Evolutionary conservation across 1,139 yeast genomes (phyloP), one percentile per base, ranked within the genome.

Genomic region (Yamadazyma pseudoaaseri): DNA sequence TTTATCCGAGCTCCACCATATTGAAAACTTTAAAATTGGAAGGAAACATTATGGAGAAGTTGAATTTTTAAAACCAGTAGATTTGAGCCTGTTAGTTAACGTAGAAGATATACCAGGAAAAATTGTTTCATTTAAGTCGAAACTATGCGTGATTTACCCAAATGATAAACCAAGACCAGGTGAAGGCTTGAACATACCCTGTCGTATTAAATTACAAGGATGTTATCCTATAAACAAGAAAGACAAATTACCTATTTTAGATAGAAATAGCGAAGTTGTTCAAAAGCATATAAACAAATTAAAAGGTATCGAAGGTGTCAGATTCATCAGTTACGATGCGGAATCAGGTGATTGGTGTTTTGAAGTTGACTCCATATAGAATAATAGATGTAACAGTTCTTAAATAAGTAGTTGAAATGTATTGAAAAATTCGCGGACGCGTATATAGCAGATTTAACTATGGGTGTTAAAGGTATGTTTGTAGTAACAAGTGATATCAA

Each of bases 341-440:
- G 72, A 68, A 15, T 72, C 84, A 3, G 98, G 98, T 23, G 73
- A 81, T 25, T 90, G 96, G 95, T 72, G 76, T 1, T 90, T 90
- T 56, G 67, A 68, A 16, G 74, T 77, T 12, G 73, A 52, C 42
- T 51, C 57, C 12, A 22, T 22, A 7, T 22, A 22, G 20, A 18
- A 18, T 6, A 18, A 7, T 9, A 7, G 9, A 18, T 18, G 20
- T 9, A 18, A 18, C n/a, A n/a, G n/a, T n/a, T n/a, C n/a, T n/a
- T n/a, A n/a, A n/a, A n/a, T n/a, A n/a, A n/a, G n/a, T n/a, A n/a
- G n/a, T n/a, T n/a, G n/a, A n/a, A n/a, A n/a, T n/a, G n/a, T n/a
- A n/a, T n/a, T n/a, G n/a, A n/a, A n/a, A n/a, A n/a, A n/a, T n/a
- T n/a, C n/a, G n/a, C n/a, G n/a, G n/a, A n/a, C 31, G 29, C 35